Evolutionary conservation across 768 basidiomycete species (phyloP), one percentile per base, ranked within the genome.

Genomic region (Amanita pallidorosea): DNA sequence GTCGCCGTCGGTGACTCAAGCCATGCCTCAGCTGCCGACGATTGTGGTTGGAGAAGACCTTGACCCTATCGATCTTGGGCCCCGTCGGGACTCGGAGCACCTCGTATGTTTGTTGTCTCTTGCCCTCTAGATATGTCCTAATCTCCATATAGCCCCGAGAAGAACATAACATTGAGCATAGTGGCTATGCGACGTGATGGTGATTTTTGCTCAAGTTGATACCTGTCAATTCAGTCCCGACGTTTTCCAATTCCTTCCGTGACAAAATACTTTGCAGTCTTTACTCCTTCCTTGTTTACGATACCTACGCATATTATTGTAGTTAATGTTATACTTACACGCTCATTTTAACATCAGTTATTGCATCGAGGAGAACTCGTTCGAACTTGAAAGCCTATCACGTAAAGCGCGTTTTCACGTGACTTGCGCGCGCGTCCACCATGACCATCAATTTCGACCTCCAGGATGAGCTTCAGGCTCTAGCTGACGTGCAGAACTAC

Each of bases 401-500:
- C n/a, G n/a, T n/a, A 5, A 27, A 27, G 27, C 27, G 43, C 42
- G 43, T 35, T 35, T 36, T 34, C 55, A 56, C 55, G 55, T 56
- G 55, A 56, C 38, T 43, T 8, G 31, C 43, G 43, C 55, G 55
- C 48, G 52, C 37, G 40, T 40, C 40, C 17, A 48, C 54, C 35
- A 76, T 75, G 74, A 61, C 55, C 51, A 60, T 62, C 47, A 56
- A 52, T 7, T 92, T 91, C 63, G 85, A 89, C 60, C 76, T 92
- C 22, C 85, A 85, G 65, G 87, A 90, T 53, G 83, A 88, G 64
- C 67, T 88, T 0, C 76, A 84, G 55, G 70, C 77, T 25, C 66
- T 88, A 6, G 77, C 79, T 51, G 81, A 88, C 54, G 45, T 72
- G 1, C 69, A 73, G 1, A 70, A 67, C 36, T 91, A 90, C 58